Base-by-base conservation (phyloP, 1,284 basidiomycete genomes). In the Pseudozyma hubeiensis region DNA sequence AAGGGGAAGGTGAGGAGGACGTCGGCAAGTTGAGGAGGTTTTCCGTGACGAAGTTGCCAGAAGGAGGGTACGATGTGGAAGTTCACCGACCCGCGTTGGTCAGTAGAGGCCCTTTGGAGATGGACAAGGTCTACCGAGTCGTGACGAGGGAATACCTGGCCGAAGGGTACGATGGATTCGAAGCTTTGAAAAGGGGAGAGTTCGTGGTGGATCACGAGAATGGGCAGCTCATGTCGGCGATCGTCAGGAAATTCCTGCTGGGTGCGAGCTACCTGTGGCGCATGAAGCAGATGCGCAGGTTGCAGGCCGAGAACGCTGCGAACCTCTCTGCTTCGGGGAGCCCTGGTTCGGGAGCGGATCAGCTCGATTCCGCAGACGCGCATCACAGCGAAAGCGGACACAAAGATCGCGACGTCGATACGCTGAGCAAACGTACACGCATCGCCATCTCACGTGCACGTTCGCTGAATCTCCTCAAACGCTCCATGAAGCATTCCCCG, bases 201-300 rank as follows among this genome's bases (percentile, higher is more conserved):
- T 90, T 90, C 77, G 87, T 95, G 37, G 88, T 96, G 19, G 92
- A 95, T 77, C 90, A 94, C 72, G 94, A 97, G 84, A 89, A 89
- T 57, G 94, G 94, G 0, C 89, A 91, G 74, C 87, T 93, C 66
- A 91, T 93, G 89, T 92, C 90, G 80, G 86, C 88, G 19, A 89
- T 96, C 57, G 91, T 96, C 30, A 88, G 94, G 70, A 91, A 91
- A 77, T 95, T 93, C 84, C 86, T 96, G 5, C 88, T 96, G 30
- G 94, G 93, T 11, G 56, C 73, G 7, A 64, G 62, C 14, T 79
- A 77, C 43, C 59, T 81, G 19, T 80, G 69, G 77, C 68, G 80
- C 8, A 71, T 78, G 65, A 75, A 78, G 51, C 64, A 74, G 45
- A 66, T 81, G 31, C 56, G 70, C 1, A 43, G 59, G 5, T 17